Conservation (phyloP, 2,329 filamentous ascomycete genomes). For the Fusarium pininemorale region DNA sequence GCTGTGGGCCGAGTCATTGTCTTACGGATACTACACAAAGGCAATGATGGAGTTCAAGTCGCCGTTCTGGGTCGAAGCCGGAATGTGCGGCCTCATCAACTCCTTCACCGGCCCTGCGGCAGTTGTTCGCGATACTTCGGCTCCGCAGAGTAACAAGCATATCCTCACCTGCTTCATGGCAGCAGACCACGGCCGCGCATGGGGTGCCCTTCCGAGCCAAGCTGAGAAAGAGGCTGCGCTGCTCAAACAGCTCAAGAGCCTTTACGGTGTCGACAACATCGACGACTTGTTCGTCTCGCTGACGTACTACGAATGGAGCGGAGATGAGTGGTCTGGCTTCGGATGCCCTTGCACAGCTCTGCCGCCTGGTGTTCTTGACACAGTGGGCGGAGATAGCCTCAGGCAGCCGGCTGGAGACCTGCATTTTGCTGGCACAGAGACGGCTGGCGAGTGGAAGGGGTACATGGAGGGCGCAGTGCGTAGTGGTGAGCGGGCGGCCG, state of each 20-base stretch:
- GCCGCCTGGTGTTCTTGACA: background rate
- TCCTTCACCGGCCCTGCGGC: background rate
- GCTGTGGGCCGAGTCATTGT: background rate
- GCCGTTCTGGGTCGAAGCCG: constrained; percentile 12
- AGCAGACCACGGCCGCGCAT: background rate
- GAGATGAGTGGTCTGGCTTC: background rate
- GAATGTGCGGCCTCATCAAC: constrained; percentile 7
- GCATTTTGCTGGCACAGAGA: constrained; percentile 23
- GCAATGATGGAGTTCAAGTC: constrained; percentile 21
- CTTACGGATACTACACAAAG: constrained; percentile 24
- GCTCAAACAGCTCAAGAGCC: background rate
- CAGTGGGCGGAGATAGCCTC: background rate
- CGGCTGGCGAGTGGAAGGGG: constrained; percentile 14
- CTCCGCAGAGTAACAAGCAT: background rate
- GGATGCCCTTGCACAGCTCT: background rate
- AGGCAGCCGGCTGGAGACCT: background rate
- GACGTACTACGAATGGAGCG: background rate
- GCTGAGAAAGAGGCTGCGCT: background rate
- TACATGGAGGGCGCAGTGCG: constrained; percentile 28
- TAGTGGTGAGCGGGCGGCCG: constrained; percentile 5
- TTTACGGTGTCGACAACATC: background rate
- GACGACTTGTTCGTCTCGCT: background rate
- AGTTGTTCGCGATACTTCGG: background rate
- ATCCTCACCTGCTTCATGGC: background rate
- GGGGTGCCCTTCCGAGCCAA: background rate